phyloP scores from a whole-genome alignment of 2,329 filamentous ascomycete genomes.

The Pseudocercospora fijiensis region DNA sequence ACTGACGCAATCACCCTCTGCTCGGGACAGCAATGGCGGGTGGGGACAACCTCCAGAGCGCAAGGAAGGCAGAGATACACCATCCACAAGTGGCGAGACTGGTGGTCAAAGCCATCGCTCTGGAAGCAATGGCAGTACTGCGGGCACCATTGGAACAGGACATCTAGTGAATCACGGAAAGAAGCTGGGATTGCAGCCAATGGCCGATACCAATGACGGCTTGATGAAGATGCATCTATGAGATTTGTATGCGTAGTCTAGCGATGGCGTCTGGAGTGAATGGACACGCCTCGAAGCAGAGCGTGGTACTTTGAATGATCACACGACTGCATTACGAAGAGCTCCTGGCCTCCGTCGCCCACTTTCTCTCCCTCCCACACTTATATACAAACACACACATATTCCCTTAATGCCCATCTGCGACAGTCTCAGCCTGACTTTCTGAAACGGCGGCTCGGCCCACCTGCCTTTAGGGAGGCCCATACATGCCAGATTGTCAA shows the following conservation, averaged over 20 bases:
- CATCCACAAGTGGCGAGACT: constrained; percentile 15
- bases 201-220: constrained; percentile 93
- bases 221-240: constrained; percentile 95
- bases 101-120: constrained; percentile 13
- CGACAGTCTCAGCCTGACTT: neutral
- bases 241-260: constrained; percentile 51
- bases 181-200: constrained; percentile 80
- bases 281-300: neutral
- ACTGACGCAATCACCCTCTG: constrained; percentile 74
- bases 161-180: constrained; percentile 41
- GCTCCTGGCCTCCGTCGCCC: neutral
- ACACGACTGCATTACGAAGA: neutral
- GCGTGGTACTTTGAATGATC: neutral
- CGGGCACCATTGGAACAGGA: constrained; percentile 13
- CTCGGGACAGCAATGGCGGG: constrained; percentile 65
- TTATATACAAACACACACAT: too few species aligned
- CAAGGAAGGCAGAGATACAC: constrained; percentile 40
- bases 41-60: constrained; percentile 62
- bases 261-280: constrained; percentile 15
- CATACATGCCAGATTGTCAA: too few species aligned
- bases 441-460: neutral
- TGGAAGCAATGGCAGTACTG: constrained; percentile 18
- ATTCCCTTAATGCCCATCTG: neutral
- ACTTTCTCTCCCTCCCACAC: neutral
- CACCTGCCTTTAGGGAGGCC: neutral